Evolutionary conservation across 805 yeast species (phyloP), one percentile per base, ranked within the genome.

Genomic region (Torulaspora gathmanii): DNA sequence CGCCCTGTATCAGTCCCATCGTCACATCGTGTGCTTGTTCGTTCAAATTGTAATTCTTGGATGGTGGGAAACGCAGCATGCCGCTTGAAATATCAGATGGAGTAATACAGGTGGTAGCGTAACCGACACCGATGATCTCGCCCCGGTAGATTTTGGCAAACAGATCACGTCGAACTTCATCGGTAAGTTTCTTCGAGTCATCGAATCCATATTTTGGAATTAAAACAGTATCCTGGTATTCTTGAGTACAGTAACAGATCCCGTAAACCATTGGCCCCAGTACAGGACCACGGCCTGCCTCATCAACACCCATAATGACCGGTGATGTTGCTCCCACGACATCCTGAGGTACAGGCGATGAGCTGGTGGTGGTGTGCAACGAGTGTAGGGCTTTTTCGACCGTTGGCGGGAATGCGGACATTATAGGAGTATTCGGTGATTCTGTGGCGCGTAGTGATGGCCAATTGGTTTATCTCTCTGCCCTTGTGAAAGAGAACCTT

Each of bases 231-330:
- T 51, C 63, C 49, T 68, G 69, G 45, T 78, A 85, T 0, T 69
- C 63, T 38, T 74, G 72, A 10, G 81, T 65, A 51, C 95, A 82
- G 60, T 88, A 93, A 3, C 93, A 81, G 5, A 88, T 71, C 3
- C 95, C 95, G 60, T 93, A 93, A 1, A 93, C 99, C 99, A 93
- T 93, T 0, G 98, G 95, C 0, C 99, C 99, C 33, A 95, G 58
- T 0, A 95, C 97, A 0, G 99, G 99, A 0, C 99, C 99, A 53
- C 99, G 74, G 1, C 99, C 99, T 0, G 99, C 99, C 63, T 93
- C 99, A 64, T 93, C 99, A 1, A 93, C 95, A 1, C 99, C 99
- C 9, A 93, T 65, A 3, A 71, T 64, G 1, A 82, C 74, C 0
- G 74, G 70, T 10, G 64, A 69, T 53, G 46, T 1, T 70, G 67